A percentile compares a stretch with the other conserved stretches of the same genome.
phyloP scores from a whole-genome alignment of 1,284 basidiomycete species.

The Agroathelia rolfsii region DNA sequence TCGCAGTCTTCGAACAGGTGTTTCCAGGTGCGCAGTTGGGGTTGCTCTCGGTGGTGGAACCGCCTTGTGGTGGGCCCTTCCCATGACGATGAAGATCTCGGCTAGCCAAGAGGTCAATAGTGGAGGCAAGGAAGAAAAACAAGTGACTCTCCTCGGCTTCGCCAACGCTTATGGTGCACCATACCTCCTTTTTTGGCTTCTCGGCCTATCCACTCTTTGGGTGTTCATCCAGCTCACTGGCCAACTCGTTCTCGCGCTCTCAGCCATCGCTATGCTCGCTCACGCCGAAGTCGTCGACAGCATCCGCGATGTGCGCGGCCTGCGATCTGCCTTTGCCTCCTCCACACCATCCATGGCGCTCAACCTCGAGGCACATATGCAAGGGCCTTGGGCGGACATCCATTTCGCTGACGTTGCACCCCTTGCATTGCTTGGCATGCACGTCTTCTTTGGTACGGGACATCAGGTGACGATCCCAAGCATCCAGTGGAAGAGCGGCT shows the following conservation, averaged over 20 bases:
- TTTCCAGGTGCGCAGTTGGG: conserved; percentile 51
- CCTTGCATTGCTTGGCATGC: conserved; percentile 65
- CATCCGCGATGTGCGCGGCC: conserved; percentile 56
- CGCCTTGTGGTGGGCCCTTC: conserved; percentile 59
- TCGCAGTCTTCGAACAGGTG: conserved; percentile 43
- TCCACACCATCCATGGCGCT: conserved; percentile 35
- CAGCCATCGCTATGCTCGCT: conserved; percentile 55
- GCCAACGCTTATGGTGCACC: conserved; percentile 86
- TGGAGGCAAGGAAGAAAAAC: conserved; percentile 20
- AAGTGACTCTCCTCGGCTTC: conserved; percentile 75
- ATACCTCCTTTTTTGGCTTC: conserved; percentile 74
- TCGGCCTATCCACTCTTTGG: conserved; percentile 58
- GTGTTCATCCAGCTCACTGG: conserved; percentile 70
- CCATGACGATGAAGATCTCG: conserved; percentile 62
- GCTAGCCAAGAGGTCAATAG: conserved; percentile 12
- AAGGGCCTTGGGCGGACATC: no score
- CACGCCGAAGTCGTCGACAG: conserved; percentile 76
- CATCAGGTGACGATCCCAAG: conserved; percentile 86
- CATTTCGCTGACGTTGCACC: conserved; percentile 69
- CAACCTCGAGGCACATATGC: conserved; percentile 18
- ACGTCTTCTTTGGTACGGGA: conserved; percentile 82
- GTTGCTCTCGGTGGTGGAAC: conserved; percentile 43
- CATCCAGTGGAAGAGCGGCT: conserved; percentile 95
- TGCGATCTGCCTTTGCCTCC: conserved; percentile 41
- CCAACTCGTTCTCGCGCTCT: conserved; percentile 65